Evolutionary conservation across 345 rosid genomes (phyloP).

Genomic region (Euclidium syriacum): DNA sequence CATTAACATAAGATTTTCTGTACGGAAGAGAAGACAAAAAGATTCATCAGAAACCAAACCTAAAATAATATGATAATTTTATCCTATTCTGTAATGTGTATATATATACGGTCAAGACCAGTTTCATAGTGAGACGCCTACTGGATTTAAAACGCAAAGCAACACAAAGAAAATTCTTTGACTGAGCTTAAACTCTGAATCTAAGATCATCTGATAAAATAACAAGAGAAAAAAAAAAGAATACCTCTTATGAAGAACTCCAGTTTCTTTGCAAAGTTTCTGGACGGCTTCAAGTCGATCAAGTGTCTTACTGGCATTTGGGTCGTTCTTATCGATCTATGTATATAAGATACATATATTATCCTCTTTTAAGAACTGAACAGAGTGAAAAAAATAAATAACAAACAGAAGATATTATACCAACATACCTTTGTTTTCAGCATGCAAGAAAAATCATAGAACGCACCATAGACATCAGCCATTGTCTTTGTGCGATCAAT

Average conservation of each 20-base stretch:
- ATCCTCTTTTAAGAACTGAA: background rate
- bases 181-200: background rate
- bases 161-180: background rate
- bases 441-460: constrained; percentile 70
- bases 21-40: constrained; percentile 9
- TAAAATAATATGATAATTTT: background rate
- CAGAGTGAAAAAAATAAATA: background rate
- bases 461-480: constrained; percentile 90
- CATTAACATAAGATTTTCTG: constrained; percentile 62
- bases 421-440: constrained; percentile 60
- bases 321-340: constrained; percentile 71
- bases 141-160: background rate
- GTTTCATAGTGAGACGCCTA: background rate
- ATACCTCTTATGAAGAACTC: constrained; percentile 54
- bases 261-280: constrained; percentile 59
- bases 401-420: background rate
- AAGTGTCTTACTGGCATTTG: constrained; percentile 57
- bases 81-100: background rate
- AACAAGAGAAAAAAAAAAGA: background rate
- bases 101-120: background rate
- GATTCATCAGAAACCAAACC: constrained; percentile 11
- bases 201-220: background rate
- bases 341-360: background rate
- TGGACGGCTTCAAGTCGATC: constrained; percentile 57
- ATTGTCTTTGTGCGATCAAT: constrained; percentile 71